Conservation (phyloP, 2,329 filamentous ascomycete genomes). For the Ceratocystis destructans region DNA sequence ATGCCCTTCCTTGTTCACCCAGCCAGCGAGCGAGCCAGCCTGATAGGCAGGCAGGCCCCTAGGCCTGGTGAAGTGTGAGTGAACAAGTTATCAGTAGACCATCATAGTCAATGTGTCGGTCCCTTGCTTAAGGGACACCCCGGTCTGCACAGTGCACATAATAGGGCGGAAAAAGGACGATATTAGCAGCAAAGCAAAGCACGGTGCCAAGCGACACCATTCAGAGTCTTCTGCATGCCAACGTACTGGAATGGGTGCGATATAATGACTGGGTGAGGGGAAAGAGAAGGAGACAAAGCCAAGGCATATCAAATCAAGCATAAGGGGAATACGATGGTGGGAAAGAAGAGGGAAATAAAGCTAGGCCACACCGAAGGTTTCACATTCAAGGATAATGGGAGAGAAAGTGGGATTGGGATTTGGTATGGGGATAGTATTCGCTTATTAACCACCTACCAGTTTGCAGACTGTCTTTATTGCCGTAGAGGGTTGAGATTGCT, state of each 20-base stretch:
- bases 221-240: conserved; percentile 3
- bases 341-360: conserved; percentile 6
- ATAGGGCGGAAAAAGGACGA: conserved; percentile 7
- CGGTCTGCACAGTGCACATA: conserved; percentile 11
- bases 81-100: conserved; percentile 14
- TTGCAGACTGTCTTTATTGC: conserved; percentile 2
- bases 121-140: conserved; percentile 17
- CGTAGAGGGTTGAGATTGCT: background rate
- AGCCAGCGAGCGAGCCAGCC: conserved; percentile 13
- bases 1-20: conserved; percentile 10
- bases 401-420: background rate
- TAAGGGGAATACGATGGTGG: background rate
- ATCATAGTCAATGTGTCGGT: conserved; percentile 11
- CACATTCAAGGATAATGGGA: conserved; percentile 1
- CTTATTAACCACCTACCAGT: conserved; percentile 8
- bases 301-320: conserved; percentile 1
- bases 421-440: background rate
- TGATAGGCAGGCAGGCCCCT: background rate
- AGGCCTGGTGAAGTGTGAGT: conserved; percentile 4
- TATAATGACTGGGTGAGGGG: conserved; percentile 1
- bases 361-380: background rate
- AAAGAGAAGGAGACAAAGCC: background rate
- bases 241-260: conserved; percentile 1
- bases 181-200: conserved; percentile 10
- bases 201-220: conserved; percentile 7